phyloP scores from a whole-genome alignment of 225 moss, liverwort and hornwort genomes.

The Thuidium tamariscinum region DNA sequence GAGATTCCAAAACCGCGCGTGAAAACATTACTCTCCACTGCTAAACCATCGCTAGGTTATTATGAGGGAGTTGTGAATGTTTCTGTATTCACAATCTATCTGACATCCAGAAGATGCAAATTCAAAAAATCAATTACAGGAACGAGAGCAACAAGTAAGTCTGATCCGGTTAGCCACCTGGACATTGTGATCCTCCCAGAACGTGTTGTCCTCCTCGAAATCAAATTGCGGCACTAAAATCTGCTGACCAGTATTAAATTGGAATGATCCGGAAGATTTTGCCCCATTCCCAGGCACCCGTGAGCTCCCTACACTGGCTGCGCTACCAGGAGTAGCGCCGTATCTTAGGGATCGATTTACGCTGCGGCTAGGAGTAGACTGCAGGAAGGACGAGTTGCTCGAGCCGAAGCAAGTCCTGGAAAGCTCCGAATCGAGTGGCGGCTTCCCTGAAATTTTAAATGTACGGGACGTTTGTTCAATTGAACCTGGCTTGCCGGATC shows the following conservation, averaged over 20 bases:
- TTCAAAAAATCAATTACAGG: not conserved
- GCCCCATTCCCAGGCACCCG: conserved; percentile 19
- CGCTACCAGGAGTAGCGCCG: conserved; percentile 29
- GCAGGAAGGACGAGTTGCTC: conserved; percentile 33
- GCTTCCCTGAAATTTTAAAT: conserved; percentile 20
- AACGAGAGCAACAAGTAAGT: not conserved
- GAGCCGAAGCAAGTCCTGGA: conserved; percentile 11
- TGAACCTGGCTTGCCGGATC: conserved; percentile 13
- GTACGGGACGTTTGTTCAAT: conserved; percentile 14
- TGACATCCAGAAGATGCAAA: not conserved
- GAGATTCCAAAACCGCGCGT: not conserved
- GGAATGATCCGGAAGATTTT: conserved; percentile 18
- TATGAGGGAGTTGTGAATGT: not conserved
- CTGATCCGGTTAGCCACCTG: conserved; percentile 33
- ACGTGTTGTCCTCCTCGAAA: conserved; percentile 69
- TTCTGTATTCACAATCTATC: not conserved
- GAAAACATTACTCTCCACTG: not conserved
- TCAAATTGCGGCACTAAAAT: conserved; percentile 48
- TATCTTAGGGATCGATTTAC: conserved; percentile 76
- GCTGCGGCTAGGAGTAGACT: conserved; percentile 52
- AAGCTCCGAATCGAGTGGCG: conserved; percentile 21
- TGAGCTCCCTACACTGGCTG: conserved; percentile 35
- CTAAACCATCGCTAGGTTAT: not conserved
- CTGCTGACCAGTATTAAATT: conserved; percentile 5
- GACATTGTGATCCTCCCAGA: conserved; percentile 88